Evolutionary conservation across 306 rosid genomes (phyloP).

Genomic region (Corylus americana): DNA sequence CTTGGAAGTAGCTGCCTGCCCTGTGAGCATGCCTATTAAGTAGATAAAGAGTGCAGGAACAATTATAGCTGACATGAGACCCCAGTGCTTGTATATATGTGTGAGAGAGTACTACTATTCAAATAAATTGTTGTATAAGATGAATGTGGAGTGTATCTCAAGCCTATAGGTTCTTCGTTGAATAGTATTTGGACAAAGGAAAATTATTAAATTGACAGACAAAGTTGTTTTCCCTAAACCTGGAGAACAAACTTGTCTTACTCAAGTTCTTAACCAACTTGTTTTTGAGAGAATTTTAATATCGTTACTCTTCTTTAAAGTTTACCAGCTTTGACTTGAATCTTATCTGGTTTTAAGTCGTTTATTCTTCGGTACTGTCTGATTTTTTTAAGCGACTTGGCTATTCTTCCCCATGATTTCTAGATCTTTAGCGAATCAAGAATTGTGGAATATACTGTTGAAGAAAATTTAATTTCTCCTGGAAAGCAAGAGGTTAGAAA

Average conservation of each 20-base stretch:
- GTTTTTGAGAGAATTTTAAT: background rate
- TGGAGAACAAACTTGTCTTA: background rate
- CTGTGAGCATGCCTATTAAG: background rate
- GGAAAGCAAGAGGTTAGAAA: constrained; percentile 72
- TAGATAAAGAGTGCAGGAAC: background rate
- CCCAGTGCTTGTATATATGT: constrained; percentile 2
- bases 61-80: background rate
- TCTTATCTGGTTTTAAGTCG: background rate
- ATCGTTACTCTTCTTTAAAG: too few relatives aligned
- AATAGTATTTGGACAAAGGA: background rate
- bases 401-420: constrained; percentile 15
- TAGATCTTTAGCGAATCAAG: constrained; percentile 77
- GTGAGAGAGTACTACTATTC: background rate
- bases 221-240: background rate
- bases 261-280: background rate
- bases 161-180: background rate
- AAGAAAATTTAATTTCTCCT: constrained; percentile 64
- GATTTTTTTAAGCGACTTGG: background rate
- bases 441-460: constrained; percentile 66
- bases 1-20: background rate
- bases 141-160: background rate
- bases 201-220: constrained; percentile 9
- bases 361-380: background rate
- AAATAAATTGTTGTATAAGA: background rate
- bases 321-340: background rate